Conservation (phyloP, 1,284 basidiomycete genomes). For the Rugiboletus extremiorientalis region DNA sequence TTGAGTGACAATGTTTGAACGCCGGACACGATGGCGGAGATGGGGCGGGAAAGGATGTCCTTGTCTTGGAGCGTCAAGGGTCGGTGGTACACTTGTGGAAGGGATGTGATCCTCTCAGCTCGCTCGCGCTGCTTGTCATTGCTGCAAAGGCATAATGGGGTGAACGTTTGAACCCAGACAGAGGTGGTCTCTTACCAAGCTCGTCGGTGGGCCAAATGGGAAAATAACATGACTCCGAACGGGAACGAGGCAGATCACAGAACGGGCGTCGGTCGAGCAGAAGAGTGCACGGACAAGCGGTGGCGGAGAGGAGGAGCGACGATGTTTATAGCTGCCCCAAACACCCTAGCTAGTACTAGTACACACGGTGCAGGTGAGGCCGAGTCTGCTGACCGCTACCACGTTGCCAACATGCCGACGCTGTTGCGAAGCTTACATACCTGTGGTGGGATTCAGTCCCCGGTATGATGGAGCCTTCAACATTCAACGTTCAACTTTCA, state of each 20-base stretch:
- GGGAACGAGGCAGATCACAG: background rate
- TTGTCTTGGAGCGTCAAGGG: conserved; percentile 29
- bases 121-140: conserved; percentile 28
- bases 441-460: too few species aligned
- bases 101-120: conserved; percentile 18
- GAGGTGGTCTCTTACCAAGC: conserved; percentile 36
- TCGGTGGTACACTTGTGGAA: conserved; percentile 26
- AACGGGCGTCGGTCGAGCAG: background rate
- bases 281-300: background rate
- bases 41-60: conserved; percentile 26
- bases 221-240: conserved; percentile 23
- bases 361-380: background rate
- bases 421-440: too few species aligned
- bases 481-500: too few species aligned
- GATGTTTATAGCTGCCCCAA: background rate
- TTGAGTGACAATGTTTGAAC: conserved; percentile 23
- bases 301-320: background rate
- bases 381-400: background rate
- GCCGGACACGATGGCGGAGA: conserved; percentile 25
- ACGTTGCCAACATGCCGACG: background rate
- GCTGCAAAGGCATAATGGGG: conserved; percentile 5
- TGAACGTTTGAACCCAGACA: background rate
- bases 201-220: conserved; percentile 22
- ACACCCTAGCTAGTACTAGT: background rate
- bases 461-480: too few species aligned